Conservation (phyloP, 148 eudicot species). For the Persicaria maculosa region DNA sequence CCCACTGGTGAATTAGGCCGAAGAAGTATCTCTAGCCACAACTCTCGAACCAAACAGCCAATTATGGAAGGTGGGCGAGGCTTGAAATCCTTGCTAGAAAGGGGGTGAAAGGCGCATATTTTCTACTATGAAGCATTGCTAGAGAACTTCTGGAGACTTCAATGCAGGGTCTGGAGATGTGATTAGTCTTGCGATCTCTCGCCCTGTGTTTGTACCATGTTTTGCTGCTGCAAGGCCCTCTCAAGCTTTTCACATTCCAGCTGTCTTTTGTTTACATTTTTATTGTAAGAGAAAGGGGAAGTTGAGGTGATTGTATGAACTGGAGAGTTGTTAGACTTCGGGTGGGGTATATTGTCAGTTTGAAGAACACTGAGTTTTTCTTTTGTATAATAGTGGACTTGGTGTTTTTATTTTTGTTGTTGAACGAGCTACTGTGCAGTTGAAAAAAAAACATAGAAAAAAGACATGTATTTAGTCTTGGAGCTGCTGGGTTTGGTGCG, state of each 20-base stretch:
- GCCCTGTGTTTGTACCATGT: background rate
- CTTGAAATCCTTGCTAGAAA: background rate
- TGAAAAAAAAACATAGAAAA: no score
- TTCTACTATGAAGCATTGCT: background rate
- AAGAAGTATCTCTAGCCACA: no score
- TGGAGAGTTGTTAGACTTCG: background rate
- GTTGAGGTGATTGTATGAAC: background rate
- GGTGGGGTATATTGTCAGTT: background rate
- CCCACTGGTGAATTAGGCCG: background rate
- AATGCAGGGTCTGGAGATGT: background rate
- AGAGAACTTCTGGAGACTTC: background rate
- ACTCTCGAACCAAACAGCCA: background rate
- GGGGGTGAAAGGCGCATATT: background rate
- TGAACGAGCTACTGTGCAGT: background rate
- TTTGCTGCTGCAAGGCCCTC: slow-evolving; percentile 1
- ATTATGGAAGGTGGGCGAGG: background rate
- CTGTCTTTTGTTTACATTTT: background rate
- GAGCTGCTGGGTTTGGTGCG: background rate
- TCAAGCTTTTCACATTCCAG: background rate
- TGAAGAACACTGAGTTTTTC: background rate
- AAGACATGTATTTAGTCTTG: background rate
- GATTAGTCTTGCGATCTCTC: background rate
- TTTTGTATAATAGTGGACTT: background rate
- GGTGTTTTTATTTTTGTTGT: background rate
- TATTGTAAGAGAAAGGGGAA: background rate